Evolutionary conservation across 2,329 filamentous ascomycete species (phyloP), one percentile per base, ranked within the genome.

Genomic region (Fusarium tuaranense): DNA sequence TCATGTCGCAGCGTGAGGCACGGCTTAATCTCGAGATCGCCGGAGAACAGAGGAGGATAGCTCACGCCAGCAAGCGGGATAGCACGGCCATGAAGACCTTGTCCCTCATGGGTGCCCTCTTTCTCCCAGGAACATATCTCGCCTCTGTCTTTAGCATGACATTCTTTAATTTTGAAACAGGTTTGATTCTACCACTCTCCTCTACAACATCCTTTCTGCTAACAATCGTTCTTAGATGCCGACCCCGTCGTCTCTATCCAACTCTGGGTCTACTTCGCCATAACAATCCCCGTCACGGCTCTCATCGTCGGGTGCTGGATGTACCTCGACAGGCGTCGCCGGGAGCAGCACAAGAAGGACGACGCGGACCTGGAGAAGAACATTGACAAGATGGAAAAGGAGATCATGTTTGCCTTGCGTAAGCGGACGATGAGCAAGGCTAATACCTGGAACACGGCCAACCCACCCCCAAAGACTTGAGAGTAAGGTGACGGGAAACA

Each of bases 71-170:
- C 77, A 91, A 91, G 80, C 86, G 89, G 14, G 89, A 91, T 80
- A 89, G 88, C 80, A 90, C 88, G 5, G 89, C 90, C 67, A 91
- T 92, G 90, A 92, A 92, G 83, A 90, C 89, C 1, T 84, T 92
- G 44, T 91, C 90, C 0, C 85, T 92, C 1, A 87, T 92, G 65
- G 91, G 90, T 32, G 89, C 90, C 46, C 83, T 92, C 46, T 92
- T 92, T 76, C 83, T 92, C 7, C 90, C 90, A 0, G 90, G 90
- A 2, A 91, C 90, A 1, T 91, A 88, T 73, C 85, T 92, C 20
- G 87, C 90, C 10, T 92, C 90, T 1, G 84, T 92, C 27, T 92
- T 92, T 75, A 88, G 87, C 83, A 92, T 92, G 89, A 89, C 89
- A 0, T 92, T 92, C 79, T 92, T 92, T 83, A 87, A 92, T 81